Conservation (phyloP, 495 filamentous ascomycete species). For the Talaromyces ruber region DNA sequence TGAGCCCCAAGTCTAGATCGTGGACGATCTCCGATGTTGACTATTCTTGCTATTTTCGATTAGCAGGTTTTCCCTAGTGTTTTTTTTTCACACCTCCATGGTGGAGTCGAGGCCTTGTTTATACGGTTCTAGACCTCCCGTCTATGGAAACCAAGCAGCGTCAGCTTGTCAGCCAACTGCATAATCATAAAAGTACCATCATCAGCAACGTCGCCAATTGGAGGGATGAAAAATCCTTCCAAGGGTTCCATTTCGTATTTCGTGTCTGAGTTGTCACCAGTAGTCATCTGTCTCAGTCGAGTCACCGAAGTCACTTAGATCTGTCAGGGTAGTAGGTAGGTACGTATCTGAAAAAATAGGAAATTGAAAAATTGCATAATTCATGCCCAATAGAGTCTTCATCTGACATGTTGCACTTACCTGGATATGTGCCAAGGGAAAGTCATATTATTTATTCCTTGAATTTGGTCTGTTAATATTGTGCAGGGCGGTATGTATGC, state of each 20-base stretch:
- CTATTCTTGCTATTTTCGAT: neutral
- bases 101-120: neutral
- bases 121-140: neutral
- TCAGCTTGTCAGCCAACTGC: neutral
- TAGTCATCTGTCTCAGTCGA: no score
- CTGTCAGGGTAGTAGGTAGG: no score
- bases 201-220: neutral
- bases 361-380: neutral
- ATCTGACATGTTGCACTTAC: neutral
- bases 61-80: neutral
- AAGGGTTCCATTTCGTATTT: neutral
- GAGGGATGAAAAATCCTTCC: neutral
- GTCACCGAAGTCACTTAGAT: no score
- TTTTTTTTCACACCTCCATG: neutral
- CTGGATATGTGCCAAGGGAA: neutral
- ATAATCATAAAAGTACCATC: no score
- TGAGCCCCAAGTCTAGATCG: neutral
- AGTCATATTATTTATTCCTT: neutral
- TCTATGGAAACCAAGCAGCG: neutral
- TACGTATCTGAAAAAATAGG: no score
- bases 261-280: neutral
- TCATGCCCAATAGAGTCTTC: neutral
- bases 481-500: neutral
- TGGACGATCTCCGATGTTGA: neutral
- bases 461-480: neutral